Evolutionary conservation across 768 basidiomycete genomes (phyloP).

Genomic region (Imleria badia): DNA sequence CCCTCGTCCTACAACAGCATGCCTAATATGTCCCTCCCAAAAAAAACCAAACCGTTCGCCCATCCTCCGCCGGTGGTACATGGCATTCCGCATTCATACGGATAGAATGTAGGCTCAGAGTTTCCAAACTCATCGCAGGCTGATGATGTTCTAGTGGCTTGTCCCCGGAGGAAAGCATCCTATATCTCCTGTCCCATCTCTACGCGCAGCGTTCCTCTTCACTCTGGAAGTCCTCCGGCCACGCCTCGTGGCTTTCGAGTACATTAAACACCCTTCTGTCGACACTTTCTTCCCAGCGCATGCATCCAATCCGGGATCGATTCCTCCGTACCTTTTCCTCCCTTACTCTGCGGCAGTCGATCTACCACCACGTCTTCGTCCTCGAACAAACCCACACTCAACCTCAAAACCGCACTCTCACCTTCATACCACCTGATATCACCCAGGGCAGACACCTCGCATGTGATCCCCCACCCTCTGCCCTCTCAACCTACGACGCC

Average conservation of each 20-base stretch:
- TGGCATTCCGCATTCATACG: conserved; percentile 67
- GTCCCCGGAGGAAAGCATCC: conserved; percentile 42
- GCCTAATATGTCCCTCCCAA: conserved; percentile 31
- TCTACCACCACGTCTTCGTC: conserved; percentile 79
- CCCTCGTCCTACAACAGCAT: conserved; percentile 30
- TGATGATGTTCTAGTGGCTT: conserved; percentile 31
- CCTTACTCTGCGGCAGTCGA: conserved; percentile 44
- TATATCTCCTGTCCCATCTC: conserved; percentile 85
- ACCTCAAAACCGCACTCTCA: conserved; percentile 43
- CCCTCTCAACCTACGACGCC: conserved; percentile 62
- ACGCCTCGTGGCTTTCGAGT: conserved; percentile 67
- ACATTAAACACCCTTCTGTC: conserved; percentile 43
- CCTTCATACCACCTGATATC: conserved; percentile 68
- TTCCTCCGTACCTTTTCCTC: conserved; percentile 42
- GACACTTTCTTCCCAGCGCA: conserved; percentile 34
- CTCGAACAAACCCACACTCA: conserved; percentile 55
- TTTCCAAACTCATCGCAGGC: not conserved
- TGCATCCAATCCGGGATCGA: conserved; percentile 26
- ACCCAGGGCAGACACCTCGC: conserved; percentile 56
- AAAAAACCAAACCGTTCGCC: conserved; percentile 56
- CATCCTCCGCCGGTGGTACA: too few species aligned
- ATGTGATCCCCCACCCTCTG: conserved; percentile 85
- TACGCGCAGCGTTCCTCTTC: conserved; percentile 77
- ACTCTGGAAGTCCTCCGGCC: conserved; percentile 77
- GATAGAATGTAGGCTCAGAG: conserved; percentile 52